Base-by-base conservation (phyloP, 116 monocot genomes). In the Posidonia oceanica region DNA sequence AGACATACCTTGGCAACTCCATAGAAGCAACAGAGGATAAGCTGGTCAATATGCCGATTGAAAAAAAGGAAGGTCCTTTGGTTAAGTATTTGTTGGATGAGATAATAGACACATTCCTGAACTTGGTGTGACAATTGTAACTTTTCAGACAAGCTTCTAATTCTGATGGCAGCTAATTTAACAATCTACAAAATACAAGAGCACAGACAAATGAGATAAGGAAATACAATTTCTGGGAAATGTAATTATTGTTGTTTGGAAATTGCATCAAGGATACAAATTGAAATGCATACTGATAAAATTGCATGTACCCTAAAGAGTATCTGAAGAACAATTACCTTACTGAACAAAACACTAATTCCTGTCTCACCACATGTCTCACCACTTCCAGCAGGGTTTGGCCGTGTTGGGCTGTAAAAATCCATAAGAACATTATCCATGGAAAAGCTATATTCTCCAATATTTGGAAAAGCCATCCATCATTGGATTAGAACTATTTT, bases 11-110 rank as follows among this genome's bases (percentile, higher is more conserved):
- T 98, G 36, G 93, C 83, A 72, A 98, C 86, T 51, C 87, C 98
- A 81, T 98, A 98, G 65, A 98, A 82, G 63, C 93, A 81, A 69
- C 98, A 98, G n/a, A 98, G 75, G 53, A 98, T 90, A 18, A 98
- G 59, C 85, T 98, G 98, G 68, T 98, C 98, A 64, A 98, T 83
- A 64, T 98, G 98, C 23, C 98, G 82, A 59, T 88, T 93, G 78
- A 93, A 98, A 61, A 93, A 88, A 52, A 98, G 72, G 52, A 76
- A 59, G 16, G 86, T 90, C 44, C 74, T 71, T 23, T 98, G 83
- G 74, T 39, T 82, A 75, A 98, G 83, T 59, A 93, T 90, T 85
- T 90, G 87, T 72, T 90, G 85, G 48, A 93, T 74, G 14, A 98
- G 75, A 66, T 74, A 74, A 70, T 93, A 98, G 14, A 93, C 87